Percentiles rank a stretch among this genome's conserved stretches.
phyloP scores from a whole-genome alignment of 441 rosid genomes.

The Sinapis alba region DNA sequence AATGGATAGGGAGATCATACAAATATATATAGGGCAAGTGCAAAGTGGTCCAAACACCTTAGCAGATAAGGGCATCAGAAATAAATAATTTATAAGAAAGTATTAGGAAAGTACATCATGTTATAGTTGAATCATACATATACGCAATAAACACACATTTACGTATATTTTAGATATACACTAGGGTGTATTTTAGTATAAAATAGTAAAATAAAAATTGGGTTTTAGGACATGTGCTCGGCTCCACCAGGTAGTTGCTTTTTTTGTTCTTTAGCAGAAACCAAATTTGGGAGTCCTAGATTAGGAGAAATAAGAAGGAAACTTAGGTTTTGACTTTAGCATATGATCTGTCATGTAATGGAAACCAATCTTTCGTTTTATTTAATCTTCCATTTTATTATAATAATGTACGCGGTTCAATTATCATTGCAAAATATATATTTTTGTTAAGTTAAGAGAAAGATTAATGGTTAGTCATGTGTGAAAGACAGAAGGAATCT shows the following conservation, averaged over 20 bases:
- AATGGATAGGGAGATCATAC: background rate
- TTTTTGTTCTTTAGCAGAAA: background rate
- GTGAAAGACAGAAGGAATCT: conserved; percentile 21
- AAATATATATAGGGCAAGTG: conserved; percentile 28
- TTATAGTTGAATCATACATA: background rate
- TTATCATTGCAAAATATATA: background rate
- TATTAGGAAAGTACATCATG: conserved; percentile 1
- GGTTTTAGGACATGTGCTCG: conserved; percentile 12
- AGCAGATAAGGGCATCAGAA: background rate
- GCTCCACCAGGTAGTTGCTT: background rate
- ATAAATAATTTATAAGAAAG: background rate
- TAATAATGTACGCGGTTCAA: background rate
- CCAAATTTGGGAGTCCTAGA: background rate
- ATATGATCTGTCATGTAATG: conserved; percentile 23
- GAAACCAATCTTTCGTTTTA: background rate
- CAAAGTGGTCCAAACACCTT: background rate
- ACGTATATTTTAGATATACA: background rate
- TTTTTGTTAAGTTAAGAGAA: background rate
- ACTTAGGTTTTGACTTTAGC: conserved; percentile 28
- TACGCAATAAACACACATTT: background rate
- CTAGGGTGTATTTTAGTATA: background rate
- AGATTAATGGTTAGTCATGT: background rate
- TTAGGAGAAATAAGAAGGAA: background rate
- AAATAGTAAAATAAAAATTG: background rate
- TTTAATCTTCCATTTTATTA: background rate